A percentile compares a stretch with the other conserved stretches of the same genome.
phyloP scores from a whole-genome alignment of 83 land plant species.

The Diphasiastrum complanatum region DNA sequence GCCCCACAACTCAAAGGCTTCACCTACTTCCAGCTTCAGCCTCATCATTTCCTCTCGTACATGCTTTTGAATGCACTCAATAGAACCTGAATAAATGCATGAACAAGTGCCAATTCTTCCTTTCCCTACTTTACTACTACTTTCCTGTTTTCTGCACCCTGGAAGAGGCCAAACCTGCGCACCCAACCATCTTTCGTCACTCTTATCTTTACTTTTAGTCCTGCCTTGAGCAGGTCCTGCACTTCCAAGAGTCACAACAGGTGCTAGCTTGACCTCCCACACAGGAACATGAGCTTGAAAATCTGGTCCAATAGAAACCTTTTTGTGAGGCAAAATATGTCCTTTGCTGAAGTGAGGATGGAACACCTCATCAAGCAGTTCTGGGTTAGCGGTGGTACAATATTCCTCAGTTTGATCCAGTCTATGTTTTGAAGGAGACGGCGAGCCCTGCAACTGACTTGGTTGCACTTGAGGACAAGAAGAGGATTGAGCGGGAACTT shows the following conservation, averaged over 20 bases:
- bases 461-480: not conserved
- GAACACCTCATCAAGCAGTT: slow-evolving; percentile 6
- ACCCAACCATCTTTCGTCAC: slow-evolving; percentile 31
- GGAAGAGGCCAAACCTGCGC: slow-evolving; percentile 44
- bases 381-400: not conserved
- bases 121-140: slow-evolving; percentile 29
- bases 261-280: slow-evolving; percentile 34
- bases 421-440: too few relatives aligned
- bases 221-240: slow-evolving; percentile 2
- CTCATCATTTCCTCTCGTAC: slow-evolving; percentile 41
- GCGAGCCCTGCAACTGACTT: too few relatives aligned
- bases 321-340: slow-evolving; percentile 24
- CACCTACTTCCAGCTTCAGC: slow-evolving; percentile 50
- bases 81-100: slow-evolving; percentile 50
- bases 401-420: too few relatives aligned
- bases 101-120: slow-evolving; percentile 45
- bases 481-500: slow-evolving; percentile 7
- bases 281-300: slow-evolving; percentile 58
- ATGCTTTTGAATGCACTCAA: slow-evolving; percentile 58
- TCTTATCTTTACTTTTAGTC: slow-evolving; percentile 17
- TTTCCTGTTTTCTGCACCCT: slow-evolving; percentile 9
- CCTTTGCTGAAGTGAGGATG: not conserved
- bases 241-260: not conserved
- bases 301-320: slow-evolving; percentile 43
- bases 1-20: slow-evolving; percentile 44